Evolutionary conservation across 306 rosid genomes (phyloP).

Genomic region (Oemleria cerasiformis): DNA sequence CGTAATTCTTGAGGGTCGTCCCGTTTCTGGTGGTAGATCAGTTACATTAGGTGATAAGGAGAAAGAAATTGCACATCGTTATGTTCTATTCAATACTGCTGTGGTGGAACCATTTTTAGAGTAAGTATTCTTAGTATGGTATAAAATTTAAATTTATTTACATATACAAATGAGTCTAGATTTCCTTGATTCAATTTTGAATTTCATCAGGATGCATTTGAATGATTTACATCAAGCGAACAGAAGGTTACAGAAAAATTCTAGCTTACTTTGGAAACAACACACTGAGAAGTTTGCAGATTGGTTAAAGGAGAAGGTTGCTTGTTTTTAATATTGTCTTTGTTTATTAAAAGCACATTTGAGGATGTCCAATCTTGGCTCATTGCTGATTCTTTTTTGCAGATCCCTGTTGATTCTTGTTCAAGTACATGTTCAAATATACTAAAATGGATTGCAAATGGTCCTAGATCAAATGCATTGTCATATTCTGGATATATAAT

Average conservation of each 20-base stretch:
- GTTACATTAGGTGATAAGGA: neutral
- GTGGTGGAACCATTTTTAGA: neutral
- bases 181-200: no score
- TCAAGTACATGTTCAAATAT: neutral
- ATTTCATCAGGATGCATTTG: neutral
- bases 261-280: neutral
- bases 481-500: neutral
- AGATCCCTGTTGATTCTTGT: neutral
- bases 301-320: neutral
- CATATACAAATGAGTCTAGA: no score
- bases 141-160: no score
- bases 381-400: neutral
- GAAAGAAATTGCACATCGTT: neutral
- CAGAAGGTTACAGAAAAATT: neutral
- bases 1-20: no score
- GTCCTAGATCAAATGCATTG: neutral
- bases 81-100: neutral
- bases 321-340: neutral
- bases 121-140: neutral
- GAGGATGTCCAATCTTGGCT: no score
- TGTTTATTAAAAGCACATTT: no score
- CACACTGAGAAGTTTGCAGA: neutral
- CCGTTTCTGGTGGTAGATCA: no score
- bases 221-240: neutral
- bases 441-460: neutral